Evolutionary conservation across 1,139 yeast species (phyloP).

Genomic region (Lodderomyces oxycetoniae): DNA sequence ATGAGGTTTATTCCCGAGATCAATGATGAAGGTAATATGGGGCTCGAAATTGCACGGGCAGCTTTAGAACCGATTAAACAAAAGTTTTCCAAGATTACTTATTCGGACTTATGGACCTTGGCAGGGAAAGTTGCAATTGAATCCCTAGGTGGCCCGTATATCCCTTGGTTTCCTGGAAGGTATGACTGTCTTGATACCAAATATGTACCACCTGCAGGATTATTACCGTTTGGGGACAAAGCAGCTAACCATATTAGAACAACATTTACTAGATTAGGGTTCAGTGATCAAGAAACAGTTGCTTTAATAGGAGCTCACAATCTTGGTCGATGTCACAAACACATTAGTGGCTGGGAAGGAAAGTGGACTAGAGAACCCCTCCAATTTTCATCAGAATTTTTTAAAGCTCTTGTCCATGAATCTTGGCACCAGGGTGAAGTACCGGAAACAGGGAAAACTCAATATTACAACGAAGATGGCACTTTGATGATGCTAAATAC

Average conservation of each 20-base stretch:
- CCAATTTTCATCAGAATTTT: slow-evolving; percentile 36
- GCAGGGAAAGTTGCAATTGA: slow-evolving; percentile 62
- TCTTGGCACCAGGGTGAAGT: slow-evolving; percentile 30
- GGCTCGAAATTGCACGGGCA: slow-evolving; percentile 52
- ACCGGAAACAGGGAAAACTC: slow-evolving; percentile 38
- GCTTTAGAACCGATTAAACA: slow-evolving; percentile 55
- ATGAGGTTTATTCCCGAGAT: slow-evolving; percentile 53
- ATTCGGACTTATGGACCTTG: slow-evolving; percentile 64
- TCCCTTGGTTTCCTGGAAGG: slow-evolving; percentile 60
- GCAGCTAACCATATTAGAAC: slow-evolving; percentile 51
- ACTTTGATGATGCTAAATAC: slow-evolving; percentile 65
- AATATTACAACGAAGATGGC: slow-evolving; percentile 32
- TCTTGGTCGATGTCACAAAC: slow-evolving; percentile 59
- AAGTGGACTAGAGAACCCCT: slow-evolving; percentile 36
- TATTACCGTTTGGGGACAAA: slow-evolving; percentile 54
- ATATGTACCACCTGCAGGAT: slow-evolving; percentile 52
- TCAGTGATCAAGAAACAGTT: slow-evolving; percentile 59
- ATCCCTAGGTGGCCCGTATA: slow-evolving; percentile 54
- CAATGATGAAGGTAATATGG: slow-evolving; percentile 53
- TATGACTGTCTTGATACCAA: slow-evolving; percentile 49
- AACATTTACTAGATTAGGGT: slow-evolving; percentile 57
- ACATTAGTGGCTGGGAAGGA: slow-evolving; percentile 44
- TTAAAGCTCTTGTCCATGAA: slow-evolving; percentile 26
- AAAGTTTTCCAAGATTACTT: slow-evolving; percentile 54
- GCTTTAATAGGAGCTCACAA: slow-evolving; percentile 63